These are phyloP conservation scores for Fonsecaea pedrosoi DNA, from an alignment of 2,329 filamentous ascomycete species.

Conservation along the genomic window DNA sequence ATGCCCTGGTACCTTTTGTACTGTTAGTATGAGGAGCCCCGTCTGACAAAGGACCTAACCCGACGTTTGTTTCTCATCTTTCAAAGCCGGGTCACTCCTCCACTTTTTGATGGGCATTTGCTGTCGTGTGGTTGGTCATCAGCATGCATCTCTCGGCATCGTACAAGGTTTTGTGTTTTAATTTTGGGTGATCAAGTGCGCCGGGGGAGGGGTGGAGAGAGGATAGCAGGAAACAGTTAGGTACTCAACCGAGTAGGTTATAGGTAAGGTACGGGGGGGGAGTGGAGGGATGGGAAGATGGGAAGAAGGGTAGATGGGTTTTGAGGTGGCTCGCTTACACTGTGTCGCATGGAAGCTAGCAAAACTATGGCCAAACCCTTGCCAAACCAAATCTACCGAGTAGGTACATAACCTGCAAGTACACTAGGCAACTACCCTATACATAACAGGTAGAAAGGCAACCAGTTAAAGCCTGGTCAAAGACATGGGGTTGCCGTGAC, in stretches of 20 bases:
- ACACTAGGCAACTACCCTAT: background rate
- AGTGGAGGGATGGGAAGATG: too few species aligned
- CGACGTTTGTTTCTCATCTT: background rate
- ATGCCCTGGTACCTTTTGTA: background rate
- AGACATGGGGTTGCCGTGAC: background rate
- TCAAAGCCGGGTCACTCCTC: background rate
- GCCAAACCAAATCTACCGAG: background rate
- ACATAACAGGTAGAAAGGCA: background rate
- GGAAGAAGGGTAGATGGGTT: background rate
- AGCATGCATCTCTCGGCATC: constrained; percentile 11
- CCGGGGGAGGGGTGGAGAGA: background rate
- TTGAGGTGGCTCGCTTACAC: background rate
- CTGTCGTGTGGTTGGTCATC: constrained; percentile 20
- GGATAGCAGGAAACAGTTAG: background rate
- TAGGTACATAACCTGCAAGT: background rate
- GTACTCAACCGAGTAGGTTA: background rate
- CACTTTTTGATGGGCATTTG: constrained; percentile 2
- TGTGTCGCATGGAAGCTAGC: background rate
- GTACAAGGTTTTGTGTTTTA: background rate
- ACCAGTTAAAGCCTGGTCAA: background rate
- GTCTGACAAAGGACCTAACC: constrained; percentile 9
- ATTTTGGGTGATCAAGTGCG: background rate
- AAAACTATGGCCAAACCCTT: constrained; percentile 2
- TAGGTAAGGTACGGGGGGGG: constrained; percentile 1
- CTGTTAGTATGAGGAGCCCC: background rate